phyloP scores from a whole-genome alignment of 139 green algal species.

The Chlorella vulgaris region DNA sequence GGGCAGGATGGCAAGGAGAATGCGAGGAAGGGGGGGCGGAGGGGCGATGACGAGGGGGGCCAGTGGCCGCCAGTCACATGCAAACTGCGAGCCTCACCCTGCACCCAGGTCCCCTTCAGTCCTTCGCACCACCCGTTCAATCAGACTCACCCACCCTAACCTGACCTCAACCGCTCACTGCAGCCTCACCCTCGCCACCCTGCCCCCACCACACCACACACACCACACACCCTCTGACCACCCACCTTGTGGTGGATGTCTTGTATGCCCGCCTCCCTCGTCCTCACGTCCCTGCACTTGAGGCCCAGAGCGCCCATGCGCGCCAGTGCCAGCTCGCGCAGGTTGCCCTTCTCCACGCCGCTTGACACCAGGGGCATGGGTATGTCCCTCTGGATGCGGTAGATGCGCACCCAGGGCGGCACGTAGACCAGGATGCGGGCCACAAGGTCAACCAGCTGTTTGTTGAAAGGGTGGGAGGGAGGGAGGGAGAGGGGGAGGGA shows the following conservation, averaged over 20 bases:
- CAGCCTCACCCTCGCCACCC: too few species aligned
- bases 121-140: too few species aligned
- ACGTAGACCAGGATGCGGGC: conserved; percentile 91
- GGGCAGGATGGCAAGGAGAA: neutral
- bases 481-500: too few species aligned
- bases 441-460: conserved; percentile 90
- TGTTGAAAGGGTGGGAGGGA: neutral
- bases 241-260: conserved; percentile 91
- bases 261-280: conserved; percentile 95
- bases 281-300: conserved; percentile 90
- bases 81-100: too few species aligned
- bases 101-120: too few species aligned
- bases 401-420: conserved; percentile 92
- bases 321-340: conserved; percentile 93
- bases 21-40: too few species aligned
- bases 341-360: conserved; percentile 84
- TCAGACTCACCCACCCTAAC: too few species aligned
- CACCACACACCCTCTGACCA: conserved; percentile 45
- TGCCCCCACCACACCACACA: neutral
- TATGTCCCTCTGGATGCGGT: conserved; percentile 97
- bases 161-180: neutral
- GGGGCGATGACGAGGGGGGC: too few species aligned
- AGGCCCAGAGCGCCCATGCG: conserved; percentile 91
- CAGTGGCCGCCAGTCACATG: too few species aligned
- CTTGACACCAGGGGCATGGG: conserved; percentile 96